phyloP scores from a whole-genome alignment of 164 flowering plant genomes.

The Amborella trichopoda region DNA sequence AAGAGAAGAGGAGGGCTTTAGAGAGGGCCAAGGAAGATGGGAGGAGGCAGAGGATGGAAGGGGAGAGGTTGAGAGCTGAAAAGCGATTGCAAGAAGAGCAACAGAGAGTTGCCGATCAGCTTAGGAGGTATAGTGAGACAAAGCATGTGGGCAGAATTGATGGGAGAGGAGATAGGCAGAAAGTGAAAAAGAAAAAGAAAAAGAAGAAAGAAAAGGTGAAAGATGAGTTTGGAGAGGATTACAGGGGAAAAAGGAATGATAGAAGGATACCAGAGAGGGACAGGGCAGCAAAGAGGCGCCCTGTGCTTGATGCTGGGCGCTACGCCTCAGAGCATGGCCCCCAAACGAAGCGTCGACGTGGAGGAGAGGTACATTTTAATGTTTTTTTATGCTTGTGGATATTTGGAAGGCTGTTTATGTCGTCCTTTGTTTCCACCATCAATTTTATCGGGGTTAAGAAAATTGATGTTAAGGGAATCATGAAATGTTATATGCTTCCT shows the following conservation, averaged over 20 bases:
- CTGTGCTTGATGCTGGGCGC: slow-evolving; percentile 33
- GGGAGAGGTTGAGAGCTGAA: slow-evolving; percentile 20
- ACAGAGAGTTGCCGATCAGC: slow-evolving; percentile 32
- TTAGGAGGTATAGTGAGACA: slow-evolving; percentile 41
- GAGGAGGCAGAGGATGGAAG: slow-evolving; percentile 25
- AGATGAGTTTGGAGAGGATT: slow-evolving; percentile 49
- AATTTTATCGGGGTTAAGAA: too few relatives aligned
- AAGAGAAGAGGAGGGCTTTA: slow-evolving; percentile 39
- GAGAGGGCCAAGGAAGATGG: slow-evolving; percentile 32
- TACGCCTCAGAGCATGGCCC: slow-evolving; percentile 38
- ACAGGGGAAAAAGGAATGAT: slow-evolving; percentile 34
- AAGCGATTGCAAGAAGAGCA: slow-evolving; percentile 34
- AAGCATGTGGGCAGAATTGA: slow-evolving; percentile 57
- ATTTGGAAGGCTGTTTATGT: too few relatives aligned
- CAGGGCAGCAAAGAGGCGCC: slow-evolving; percentile 40
- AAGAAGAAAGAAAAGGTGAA: slow-evolving; percentile 30
- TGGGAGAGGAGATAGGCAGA: slow-evolving; percentile 36
- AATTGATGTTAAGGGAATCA: too few relatives aligned
- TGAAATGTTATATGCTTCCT: too few relatives aligned
- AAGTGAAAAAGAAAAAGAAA: slow-evolving; percentile 34
- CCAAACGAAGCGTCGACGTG: slow-evolving; percentile 72
- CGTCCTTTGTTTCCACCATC: too few relatives aligned
- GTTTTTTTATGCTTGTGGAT: neutral
- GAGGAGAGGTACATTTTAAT: slow-evolving; percentile 67
- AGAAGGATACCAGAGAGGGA: slow-evolving; percentile 48